Conservation (phyloP, 148 eudicot species). For the Cornus controversa region DNA sequence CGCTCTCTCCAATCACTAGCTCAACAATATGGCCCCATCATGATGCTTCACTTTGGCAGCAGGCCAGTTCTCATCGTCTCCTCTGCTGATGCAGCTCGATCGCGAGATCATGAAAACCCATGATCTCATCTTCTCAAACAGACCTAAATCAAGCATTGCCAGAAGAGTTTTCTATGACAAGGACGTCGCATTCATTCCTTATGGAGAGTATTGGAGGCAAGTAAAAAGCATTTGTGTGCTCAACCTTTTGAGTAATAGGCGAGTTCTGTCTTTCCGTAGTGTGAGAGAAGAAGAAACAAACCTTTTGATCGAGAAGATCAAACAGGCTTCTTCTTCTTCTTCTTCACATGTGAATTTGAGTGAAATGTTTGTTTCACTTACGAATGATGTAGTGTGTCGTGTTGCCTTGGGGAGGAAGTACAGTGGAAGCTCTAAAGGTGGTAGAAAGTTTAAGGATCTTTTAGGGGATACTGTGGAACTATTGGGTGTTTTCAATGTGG, state of each 20-base stretch:
- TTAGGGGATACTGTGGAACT: neutral
- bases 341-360: neutral
- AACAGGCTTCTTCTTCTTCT: neutral
- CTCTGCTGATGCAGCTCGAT: neutral
- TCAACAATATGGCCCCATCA: neutral
- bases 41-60: neutral
- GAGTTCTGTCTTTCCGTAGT: neutral
- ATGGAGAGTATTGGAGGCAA: constrained; percentile 5
- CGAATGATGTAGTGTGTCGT: neutral
- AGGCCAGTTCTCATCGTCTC: neutral
- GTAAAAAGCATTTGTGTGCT: neutral
- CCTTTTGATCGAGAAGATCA: neutral
- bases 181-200: neutral
- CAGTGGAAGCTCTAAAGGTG: no score
- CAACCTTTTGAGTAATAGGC: neutral
- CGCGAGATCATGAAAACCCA: constrained; percentile 2
- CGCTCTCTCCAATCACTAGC: neutral
- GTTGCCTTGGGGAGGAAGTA: constrained; percentile 1
- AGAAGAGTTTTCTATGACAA: neutral
- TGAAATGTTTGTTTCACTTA: neutral
- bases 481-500: neutral
- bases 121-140: neutral
- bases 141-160: neutral
- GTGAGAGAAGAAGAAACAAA: neutral
- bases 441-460: neutral